A percentile compares a stretch with the other conserved stretches of the same genome.
These are phyloP conservation scores for Russula olivacea DNA, from an alignment of 768 basidiomycete genomes.

Conservation along the genomic window DNA sequence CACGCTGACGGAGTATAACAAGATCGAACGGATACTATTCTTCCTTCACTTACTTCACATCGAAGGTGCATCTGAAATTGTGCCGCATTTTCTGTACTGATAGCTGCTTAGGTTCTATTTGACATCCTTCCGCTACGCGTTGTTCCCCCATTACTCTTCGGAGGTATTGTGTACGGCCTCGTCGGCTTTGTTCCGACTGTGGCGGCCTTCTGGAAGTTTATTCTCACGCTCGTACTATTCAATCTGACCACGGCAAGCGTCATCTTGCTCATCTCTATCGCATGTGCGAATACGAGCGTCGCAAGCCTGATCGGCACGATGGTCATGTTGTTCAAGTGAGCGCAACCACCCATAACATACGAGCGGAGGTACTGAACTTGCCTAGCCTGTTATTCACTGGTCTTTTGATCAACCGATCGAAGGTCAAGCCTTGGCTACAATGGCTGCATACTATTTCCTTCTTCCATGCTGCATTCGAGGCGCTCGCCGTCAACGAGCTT, in stretches of 20 bases:
- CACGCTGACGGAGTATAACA: conserved; percentile 12
- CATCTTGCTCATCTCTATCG: conserved; percentile 84
- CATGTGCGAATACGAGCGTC: conserved; percentile 79
- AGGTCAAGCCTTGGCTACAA: conserved; percentile 60
- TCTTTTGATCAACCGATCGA: conserved; percentile 88
- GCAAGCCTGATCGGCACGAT: conserved; percentile 93
- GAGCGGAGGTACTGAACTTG: conserved; percentile 1
- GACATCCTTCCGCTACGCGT: conserved; percentile 93
- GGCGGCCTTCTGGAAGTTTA: conserved; percentile 94
- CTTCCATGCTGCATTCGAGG: conserved; percentile 99
- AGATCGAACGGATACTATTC: conserved; percentile 98
- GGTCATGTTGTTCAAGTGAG: conserved; percentile 98
- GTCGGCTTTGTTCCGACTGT: conserved; percentile 93
- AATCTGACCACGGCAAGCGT: conserved; percentile 94
- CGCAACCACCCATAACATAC: conserved; percentile 20
- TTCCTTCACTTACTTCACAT: conserved; percentile 92
- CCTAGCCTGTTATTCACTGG: conserved; percentile 90
- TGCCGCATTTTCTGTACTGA: not conserved
- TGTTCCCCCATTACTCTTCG: conserved; percentile 92
- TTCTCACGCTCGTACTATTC: conserved; percentile 92
- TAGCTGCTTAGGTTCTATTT: conserved; percentile 66
- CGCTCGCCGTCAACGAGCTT: conserved; percentile 94
- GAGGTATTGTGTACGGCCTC: conserved; percentile 90
- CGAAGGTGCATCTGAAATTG: conserved; percentile 52
- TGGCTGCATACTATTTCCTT: conserved; percentile 93